Conservation (phyloP, 768 basidiomycete species). For the Krasilnikovozyma curviuscula region DNA sequence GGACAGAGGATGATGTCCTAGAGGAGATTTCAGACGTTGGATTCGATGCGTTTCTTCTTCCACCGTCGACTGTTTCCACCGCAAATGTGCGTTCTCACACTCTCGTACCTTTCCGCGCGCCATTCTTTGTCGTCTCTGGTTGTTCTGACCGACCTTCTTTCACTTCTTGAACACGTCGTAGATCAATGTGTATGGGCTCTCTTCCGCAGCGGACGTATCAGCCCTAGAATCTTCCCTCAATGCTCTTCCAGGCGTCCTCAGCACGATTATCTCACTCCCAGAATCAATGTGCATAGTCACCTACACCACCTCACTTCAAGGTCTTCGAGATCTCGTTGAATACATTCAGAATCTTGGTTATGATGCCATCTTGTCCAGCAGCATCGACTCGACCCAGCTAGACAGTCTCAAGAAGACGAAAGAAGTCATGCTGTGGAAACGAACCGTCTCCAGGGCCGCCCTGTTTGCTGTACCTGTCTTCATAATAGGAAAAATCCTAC, state of each 20-base stretch:
- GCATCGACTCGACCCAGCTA: slow-evolving; percentile 63
- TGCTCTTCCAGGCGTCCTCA: slow-evolving; percentile 50
- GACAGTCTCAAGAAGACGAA: slow-evolving; percentile 69
- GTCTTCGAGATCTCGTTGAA: slow-evolving; percentile 73
- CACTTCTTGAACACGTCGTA: too few species aligned
- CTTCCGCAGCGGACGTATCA: slow-evolving; percentile 19
- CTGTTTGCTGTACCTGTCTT: slow-evolving; percentile 84
- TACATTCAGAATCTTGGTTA: slow-evolving; percentile 74
- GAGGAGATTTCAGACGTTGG: slow-evolving; percentile 84
- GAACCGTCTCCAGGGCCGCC: slow-evolving; percentile 52
- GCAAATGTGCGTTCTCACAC: not conserved
- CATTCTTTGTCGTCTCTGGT: too few species aligned
- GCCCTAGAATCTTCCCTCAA: slow-evolving; percentile 53
- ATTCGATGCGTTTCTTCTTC: slow-evolving; percentile 67
- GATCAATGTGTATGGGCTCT: slow-evolving; percentile 9
- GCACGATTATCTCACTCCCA: slow-evolving; percentile 52
- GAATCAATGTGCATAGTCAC: slow-evolving; percentile 21
- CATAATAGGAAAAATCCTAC: slow-evolving; percentile 68
- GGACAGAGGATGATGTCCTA: slow-evolving; percentile 63
- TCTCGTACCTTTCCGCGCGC: not conserved
- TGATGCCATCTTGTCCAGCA: slow-evolving; percentile 57
- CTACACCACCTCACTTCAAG: slow-evolving; percentile 33
- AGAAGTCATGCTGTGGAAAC: slow-evolving; percentile 60
- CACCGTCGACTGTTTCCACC: slow-evolving; percentile 24
- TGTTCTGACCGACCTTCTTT: too few species aligned